Evolutionary conservation across 2,329 filamentous ascomycete genomes (phyloP), one percentile per base, ranked within the genome.

Genomic region (Talaromyces sp.): DNA sequence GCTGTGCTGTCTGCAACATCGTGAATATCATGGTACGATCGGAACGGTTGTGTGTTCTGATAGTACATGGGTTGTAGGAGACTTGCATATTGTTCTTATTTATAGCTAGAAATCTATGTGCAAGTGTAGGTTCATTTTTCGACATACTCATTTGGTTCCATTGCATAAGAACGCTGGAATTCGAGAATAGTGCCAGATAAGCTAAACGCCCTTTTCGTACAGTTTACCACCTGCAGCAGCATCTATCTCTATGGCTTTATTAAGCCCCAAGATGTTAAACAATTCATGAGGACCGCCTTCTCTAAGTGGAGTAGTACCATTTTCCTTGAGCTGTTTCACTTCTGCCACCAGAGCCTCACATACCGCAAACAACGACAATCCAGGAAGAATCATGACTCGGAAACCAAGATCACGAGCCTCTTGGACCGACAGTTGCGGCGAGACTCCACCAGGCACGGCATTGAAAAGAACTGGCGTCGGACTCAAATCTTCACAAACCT

Each of bases 391-490:
- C 33, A 77, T 72, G 9, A 76, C 66, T 12, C 67, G 64, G 59
- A 75, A 76, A 1, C 74, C 75, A 39, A 76, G 65, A 40, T 71
- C 66, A 23, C 67, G 54, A 3, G 73, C 73, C 50, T 76, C 70
- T 5, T 68, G 63, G 2, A 68, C 67, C 1, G 73, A 68, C 7
- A 71, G 63, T n/a, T 69, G 58, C 1, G 75, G 75, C 16, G 69
- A 72, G 3, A 69, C 64, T 1, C 73, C 74, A 35, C 71, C 68
- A 14, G 71, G 66, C 12, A 77, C 75, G 55, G 72, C 69, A 60
- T 77, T 78, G 40, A 77, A 67, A 8, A 77, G 63, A 9, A 75
- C 66, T 1, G 73, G 72, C 16, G 66, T 71, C 1, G 68, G 68
- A 5, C 46, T 64, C 12, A 76, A 66, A 52, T 71, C 68, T 33